Conservation (phyloP, 2,329 filamentous ascomycete genomes). For the Colletotrichum gloeosporioides region DNA sequence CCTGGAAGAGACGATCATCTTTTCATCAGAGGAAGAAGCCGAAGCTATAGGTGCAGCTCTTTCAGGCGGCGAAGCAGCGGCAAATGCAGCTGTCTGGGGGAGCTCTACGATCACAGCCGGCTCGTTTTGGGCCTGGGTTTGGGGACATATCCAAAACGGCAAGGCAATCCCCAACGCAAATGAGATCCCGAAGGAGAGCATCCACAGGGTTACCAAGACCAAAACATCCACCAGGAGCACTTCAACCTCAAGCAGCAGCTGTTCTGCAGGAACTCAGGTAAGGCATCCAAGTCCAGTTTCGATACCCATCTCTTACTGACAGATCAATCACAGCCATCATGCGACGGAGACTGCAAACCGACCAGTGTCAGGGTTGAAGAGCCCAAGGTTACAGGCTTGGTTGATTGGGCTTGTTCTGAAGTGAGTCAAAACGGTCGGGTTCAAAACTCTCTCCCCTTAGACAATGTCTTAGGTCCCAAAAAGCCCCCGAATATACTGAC, state of each 20-base stretch:
- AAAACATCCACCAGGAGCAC: neutral
- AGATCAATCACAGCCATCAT: neutral
- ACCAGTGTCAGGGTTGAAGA: neutral
- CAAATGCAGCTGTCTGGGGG: neutral
- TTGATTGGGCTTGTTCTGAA: neutral
- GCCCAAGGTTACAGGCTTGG: neutral
- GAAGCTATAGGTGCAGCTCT: neutral
- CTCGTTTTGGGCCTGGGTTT: neutral
- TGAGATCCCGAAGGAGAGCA: neutral
- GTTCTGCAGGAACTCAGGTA: neutral
- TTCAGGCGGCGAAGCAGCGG: neutral
- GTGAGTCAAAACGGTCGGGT: neutral
- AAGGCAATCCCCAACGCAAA: neutral
- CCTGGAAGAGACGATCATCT: neutral
- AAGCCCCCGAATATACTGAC: neutral
- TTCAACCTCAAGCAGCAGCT: neutral
- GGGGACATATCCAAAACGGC: neutral
- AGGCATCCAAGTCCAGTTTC: fast-evolving
- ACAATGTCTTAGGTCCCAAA: too few relatives aligned
- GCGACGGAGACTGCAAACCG: neutral
- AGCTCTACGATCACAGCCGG: neutral
- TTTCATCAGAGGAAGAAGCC: neutral
- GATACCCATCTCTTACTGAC: neutral
- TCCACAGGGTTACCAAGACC: neutral
- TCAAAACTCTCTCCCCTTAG: too few relatives aligned